Percentiles rank a stretch among this genome's conserved stretches.
These are phyloP conservation scores for Chrysoporthe cubensis DNA, from an alignment of 2,329 filamentous ascomycete genomes.

Conservation along the genomic window DNA sequence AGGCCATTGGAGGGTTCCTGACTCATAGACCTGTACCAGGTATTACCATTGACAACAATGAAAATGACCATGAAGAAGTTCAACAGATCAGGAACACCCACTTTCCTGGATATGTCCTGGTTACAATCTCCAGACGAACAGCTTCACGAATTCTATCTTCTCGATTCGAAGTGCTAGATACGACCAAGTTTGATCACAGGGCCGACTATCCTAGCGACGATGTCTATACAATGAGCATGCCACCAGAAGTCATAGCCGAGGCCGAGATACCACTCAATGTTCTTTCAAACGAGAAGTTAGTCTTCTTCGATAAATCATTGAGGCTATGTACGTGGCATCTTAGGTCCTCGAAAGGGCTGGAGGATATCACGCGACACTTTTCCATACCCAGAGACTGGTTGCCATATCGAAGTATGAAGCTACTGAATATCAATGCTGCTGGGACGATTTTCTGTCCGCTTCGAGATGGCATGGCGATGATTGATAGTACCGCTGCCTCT, in stretches of 20 bases:
- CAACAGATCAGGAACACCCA: neutral
- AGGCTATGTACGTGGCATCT: neutral
- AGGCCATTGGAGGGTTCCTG: neutral
- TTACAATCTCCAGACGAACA: neutral
- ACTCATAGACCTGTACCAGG: neutral
- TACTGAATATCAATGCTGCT: neutral
- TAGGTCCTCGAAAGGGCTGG: neutral
- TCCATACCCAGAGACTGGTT: neutral
- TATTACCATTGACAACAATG: neutral
- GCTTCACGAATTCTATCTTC: neutral
- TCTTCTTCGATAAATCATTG: neutral
- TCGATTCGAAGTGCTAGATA: neutral
- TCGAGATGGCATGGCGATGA: neutral
- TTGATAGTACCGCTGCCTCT: neutral
- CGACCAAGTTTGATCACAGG: neutral
- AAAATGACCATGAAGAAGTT: neutral
- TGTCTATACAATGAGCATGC: neutral
- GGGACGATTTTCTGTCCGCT: neutral
- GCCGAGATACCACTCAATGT: neutral
- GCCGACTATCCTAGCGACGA: neutral
- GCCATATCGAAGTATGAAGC: neutral
- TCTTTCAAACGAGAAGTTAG: neutral
- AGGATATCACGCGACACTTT: neutral
- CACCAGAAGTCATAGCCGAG: neutral
- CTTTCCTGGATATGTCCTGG: neutral